These are phyloP conservation scores for Alternaria triticina DNA, from an alignment of 2,329 filamentous ascomycete species.

Conservation along the genomic window DNA sequence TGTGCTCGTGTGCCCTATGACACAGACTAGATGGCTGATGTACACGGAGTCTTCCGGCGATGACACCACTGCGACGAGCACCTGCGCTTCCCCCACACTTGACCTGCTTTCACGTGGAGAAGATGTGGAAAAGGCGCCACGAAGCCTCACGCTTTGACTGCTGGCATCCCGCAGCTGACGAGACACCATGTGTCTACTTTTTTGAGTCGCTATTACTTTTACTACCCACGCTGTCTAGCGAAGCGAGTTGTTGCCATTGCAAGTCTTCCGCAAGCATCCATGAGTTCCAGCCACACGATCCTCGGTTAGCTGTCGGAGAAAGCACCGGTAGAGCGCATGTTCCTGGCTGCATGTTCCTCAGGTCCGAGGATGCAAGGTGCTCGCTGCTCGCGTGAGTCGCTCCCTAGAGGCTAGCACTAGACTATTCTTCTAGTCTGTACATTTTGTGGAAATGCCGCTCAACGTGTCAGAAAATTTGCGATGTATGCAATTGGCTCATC, in stretches of 20 bases:
- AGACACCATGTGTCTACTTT: slow-evolving; percentile 20
- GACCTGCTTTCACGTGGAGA: slow-evolving; percentile 39
- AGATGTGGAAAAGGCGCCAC: slow-evolving; percentile 23
- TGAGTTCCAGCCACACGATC: slow-evolving; percentile 30
- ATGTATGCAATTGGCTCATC: slow-evolving; percentile 14
- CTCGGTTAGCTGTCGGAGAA: slow-evolving; percentile 23
- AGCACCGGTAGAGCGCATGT: slow-evolving; percentile 17
- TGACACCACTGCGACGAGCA: slow-evolving; percentile 26
- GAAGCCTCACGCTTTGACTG: neutral
- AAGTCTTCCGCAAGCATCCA: slow-evolving; percentile 10
- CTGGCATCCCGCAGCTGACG: slow-evolving; percentile 23
- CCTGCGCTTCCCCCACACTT: slow-evolving; percentile 37
- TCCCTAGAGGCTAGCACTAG: slow-evolving; percentile 6
- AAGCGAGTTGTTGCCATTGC: neutral
- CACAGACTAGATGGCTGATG: slow-evolving; percentile 7
- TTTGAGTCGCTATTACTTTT: slow-evolving; percentile 1
- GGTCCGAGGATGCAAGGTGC: slow-evolving; percentile 24
- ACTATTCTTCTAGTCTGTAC: slow-evolving; percentile 7
- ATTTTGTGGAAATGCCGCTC: slow-evolving; percentile 12
- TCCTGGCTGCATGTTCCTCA: slow-evolving; percentile 26
- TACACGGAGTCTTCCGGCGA: slow-evolving; percentile 16
- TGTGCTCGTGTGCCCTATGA: neutral
- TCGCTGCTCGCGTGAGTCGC: slow-evolving; percentile 29
- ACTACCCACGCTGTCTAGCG: neutral
- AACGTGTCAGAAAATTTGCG: slow-evolving; percentile 34